These are phyloP conservation scores for Colletotrichum horii DNA, from an alignment of 2,329 filamentous ascomycete species.

Conservation along the genomic window DNA sequence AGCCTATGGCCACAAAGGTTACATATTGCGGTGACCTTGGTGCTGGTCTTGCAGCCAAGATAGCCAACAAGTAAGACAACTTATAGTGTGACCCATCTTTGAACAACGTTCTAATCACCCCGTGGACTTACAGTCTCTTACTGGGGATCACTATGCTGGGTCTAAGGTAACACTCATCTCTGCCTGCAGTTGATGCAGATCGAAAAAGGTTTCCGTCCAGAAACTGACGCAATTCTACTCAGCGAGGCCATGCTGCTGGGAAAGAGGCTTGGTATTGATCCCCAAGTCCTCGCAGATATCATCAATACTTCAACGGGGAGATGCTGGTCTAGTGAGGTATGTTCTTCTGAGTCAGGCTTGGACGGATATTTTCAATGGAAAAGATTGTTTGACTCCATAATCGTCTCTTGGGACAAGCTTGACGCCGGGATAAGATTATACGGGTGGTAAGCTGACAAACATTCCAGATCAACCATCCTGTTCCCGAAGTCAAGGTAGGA, in stretches of 20 bases:
- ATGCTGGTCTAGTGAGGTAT: not conserved
- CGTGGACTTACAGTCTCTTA: not conserved
- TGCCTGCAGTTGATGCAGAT: not conserved
- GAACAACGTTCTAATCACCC: not conserved
- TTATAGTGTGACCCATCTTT: not conserved
- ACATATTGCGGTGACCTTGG: not conserved
- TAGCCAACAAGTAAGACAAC: not conserved
- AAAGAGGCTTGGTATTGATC: not conserved
- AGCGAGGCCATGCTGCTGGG: not conserved
- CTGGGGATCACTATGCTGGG: not conserved
- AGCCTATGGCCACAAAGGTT: not conserved
- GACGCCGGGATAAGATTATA: not conserved
- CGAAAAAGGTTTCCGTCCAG: not conserved
- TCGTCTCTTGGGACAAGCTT: not conserved
- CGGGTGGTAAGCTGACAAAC: not conserved
- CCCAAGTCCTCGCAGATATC: not conserved
- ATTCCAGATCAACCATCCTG: not conserved
- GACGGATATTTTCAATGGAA: not conserved
- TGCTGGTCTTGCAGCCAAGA: not conserved
- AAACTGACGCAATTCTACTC: not conserved
- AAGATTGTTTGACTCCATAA: not conserved
- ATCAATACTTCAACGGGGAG: not conserved
- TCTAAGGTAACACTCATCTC: not conserved
- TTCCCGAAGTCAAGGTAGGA: not conserved
- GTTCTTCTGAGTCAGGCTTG: not conserved